phyloP scores from a whole-genome alignment of 208 protist species.

The Leishmania arabica region DNA sequence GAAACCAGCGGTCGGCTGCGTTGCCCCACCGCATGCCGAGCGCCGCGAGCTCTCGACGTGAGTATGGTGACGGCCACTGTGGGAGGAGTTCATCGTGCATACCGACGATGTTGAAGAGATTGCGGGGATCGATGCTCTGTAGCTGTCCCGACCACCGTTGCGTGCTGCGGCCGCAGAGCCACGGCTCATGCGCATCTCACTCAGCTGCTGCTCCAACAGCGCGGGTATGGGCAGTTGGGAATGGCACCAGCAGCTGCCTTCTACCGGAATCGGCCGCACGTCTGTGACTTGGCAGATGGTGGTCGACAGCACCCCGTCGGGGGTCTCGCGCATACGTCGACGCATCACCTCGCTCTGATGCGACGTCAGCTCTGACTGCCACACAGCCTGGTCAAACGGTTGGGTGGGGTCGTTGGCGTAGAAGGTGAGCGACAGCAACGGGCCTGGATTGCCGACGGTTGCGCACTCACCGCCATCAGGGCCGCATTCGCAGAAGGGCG shows the following conservation, averaged over 20 bases:
- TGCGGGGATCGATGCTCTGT: conserved; percentile 5
- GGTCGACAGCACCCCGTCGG: conserved; percentile 17
- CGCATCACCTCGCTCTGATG: conserved; percentile 34
- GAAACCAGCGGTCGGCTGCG: not conserved
- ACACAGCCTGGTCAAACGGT: conserved; percentile 40
- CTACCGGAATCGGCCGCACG: conserved; percentile 48
- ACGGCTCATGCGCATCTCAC: conserved; percentile 27
- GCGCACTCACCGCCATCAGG: not conserved
- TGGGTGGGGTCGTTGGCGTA: conserved; percentile 57
- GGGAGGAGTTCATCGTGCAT: conserved; percentile 3
- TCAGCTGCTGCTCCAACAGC: conserved; percentile 49
- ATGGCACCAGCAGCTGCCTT: conserved; percentile 56
- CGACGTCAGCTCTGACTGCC: conserved; percentile 35
- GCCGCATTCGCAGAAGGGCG: conserved; percentile 21
- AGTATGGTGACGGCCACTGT: conserved; percentile 12
- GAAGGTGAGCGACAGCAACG: conserved; percentile 66
- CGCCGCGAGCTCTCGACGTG: conserved; percentile 18
- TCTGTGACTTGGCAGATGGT: conserved; percentile 39
- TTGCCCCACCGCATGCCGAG: not conserved
- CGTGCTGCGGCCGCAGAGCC: not conserved
- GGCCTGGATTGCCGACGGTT: conserved; percentile 25
- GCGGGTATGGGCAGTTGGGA: conserved; percentile 46
- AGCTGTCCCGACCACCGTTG: not conserved
- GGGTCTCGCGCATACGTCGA: conserved; percentile 16
- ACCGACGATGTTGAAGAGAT: conserved; percentile 12